Conservation (phyloP, 345 rosid species). For the Lepidium aucheri region DNA sequence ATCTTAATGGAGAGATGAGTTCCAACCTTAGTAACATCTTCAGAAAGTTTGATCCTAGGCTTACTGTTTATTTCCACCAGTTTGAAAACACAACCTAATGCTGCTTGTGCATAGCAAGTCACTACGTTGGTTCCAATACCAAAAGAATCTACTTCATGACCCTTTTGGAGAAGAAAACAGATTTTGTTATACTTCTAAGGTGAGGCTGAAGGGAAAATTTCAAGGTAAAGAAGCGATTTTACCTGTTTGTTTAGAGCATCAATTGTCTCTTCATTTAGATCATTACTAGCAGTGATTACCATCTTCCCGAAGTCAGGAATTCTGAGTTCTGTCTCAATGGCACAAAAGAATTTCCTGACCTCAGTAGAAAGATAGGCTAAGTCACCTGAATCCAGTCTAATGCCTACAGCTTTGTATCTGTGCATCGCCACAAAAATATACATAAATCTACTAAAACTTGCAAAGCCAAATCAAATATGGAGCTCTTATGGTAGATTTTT, state of each 20-base stretch:
- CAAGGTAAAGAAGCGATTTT: neutral
- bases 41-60: slow-evolving; percentile 98
- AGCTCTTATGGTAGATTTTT: neutral
- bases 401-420: slow-evolving; percentile 86
- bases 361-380: slow-evolving; percentile 81
- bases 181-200: neutral
- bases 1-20: neutral
- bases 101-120: slow-evolving; percentile 92
- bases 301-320: slow-evolving; percentile 65
- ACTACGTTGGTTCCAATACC: slow-evolving; percentile 94
- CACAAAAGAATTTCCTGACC: slow-evolving; percentile 57
- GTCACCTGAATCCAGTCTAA: slow-evolving; percentile 96
- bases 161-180: slow-evolving; percentile 30
- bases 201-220: neutral
- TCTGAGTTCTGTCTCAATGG: slow-evolving; percentile 64
- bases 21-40: slow-evolving; percentile 88
- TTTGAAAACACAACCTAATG: slow-evolving; percentile 95
- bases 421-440: slow-evolving; percentile 8
- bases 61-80: slow-evolving; percentile 87
- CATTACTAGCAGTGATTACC: slow-evolving; percentile 83
- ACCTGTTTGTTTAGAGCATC: slow-evolving; percentile 98
- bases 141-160: slow-evolving; percentile 88
- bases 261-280: slow-evolving; percentile 90
- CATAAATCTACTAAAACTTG: neutral
- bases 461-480: neutral